Base-by-base conservation (phyloP, 106 monocot species). In the Dactylorhiza incarnata region DNA sequence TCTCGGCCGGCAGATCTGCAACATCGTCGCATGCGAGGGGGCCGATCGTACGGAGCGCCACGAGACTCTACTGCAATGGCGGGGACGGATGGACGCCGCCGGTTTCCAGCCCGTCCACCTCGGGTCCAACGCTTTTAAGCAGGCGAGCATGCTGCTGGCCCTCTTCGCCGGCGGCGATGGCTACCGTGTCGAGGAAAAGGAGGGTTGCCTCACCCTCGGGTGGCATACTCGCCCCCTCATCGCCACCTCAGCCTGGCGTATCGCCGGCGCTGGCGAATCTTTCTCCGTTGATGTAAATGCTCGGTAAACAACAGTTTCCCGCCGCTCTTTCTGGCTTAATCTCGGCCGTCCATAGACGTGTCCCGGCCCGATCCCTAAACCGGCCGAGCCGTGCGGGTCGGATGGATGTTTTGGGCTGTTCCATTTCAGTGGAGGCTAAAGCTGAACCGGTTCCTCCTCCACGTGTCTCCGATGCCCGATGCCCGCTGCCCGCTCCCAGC, bases 191-290 rank as follows among this genome's bases (percentile, higher is more conserved):
- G 96, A 97, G 58, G 96, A 97, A 76, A 87, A 81, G 53, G 91
- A 93, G 4, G 96, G 96, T 16, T 97, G 89, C 67, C 82, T 97
- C 14, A 91, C 87, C 62, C 96, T 97, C 47, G 96, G 91, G 11
- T 97, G 96, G 96, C 96, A 97, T 81, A 86, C 83, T 6, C 82
- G 96, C 26, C 90, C 96, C 9, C 89, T 97, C 70, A 89, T 97
- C 80, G 89, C 96, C 79, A 84, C 96, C 59, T 97, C 96, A 8
- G 96, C 96, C 12, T 96, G 93, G 93, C 79, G 89, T 49, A 48
- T 44, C n/a, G 68, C 73, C 11, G 61, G 37, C 29, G 58, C 29
- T 5, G 37, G 66, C 37, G 29, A 46, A 17, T 15, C 45, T 46
- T 17, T 69, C n/a, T 6, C 69, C 69, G 45, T 45, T 24, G 45